phyloP scores from a whole-genome alignment of 805 yeast species.

The Candida maesae region DNA sequence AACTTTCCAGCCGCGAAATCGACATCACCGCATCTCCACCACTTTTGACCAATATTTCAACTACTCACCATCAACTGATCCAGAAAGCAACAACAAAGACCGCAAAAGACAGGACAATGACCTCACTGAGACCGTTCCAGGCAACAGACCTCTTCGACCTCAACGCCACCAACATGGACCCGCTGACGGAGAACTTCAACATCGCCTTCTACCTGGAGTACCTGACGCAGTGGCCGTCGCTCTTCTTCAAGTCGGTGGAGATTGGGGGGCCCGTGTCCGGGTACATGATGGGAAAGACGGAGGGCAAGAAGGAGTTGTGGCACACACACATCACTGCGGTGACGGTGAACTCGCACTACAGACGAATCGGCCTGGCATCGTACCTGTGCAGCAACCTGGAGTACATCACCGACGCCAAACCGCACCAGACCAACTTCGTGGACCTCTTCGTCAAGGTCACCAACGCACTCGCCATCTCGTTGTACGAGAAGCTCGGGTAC shows the following conservation, averaged over 20 bases:
- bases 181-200: conserved; percentile 88
- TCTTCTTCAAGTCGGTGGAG: conserved; percentile 74
- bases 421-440: conserved; percentile 77
- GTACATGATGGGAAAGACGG: conserved; percentile 95
- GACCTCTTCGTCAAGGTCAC: conserved; percentile 91
- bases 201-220: conserved; percentile 81
- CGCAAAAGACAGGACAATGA: conserved; percentile 52
- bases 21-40: neutral
- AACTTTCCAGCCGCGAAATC: neutral
- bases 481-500: conserved; percentile 87
- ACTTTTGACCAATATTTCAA: too few relatives aligned
- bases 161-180: conserved; percentile 79
- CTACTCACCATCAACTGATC: too few relatives aligned
- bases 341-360: conserved; percentile 75
- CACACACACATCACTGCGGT: conserved; percentile 97
- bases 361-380: conserved; percentile 85
- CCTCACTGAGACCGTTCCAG: conserved; percentile 82
- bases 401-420: conserved; percentile 68
- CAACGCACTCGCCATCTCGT: conserved; percentile 69
- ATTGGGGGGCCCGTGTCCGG: conserved; percentile 45
- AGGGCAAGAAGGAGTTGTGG: conserved; percentile 83
- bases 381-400: conserved; percentile 71
- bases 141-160: conserved; percentile 77
- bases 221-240: conserved; percentile 79
- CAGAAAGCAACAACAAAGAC: too few relatives aligned